Conservation (phyloP, 768 basidiomycete species). For the Kwoniella sp. region DNA sequence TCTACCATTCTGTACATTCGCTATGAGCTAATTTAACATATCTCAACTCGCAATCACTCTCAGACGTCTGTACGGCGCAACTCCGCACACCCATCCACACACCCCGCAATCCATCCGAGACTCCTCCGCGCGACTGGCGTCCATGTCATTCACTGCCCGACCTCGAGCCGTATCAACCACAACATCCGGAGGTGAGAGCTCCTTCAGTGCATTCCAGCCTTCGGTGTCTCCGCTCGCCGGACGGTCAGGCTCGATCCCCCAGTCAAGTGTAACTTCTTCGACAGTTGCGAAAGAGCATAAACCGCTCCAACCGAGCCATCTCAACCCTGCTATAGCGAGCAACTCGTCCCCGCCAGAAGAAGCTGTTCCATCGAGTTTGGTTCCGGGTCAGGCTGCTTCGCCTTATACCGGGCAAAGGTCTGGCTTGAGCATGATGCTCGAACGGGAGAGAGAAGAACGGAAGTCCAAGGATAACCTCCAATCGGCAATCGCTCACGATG, state of each 20-base stretch:
- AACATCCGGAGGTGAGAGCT: slow-evolving; percentile 10
- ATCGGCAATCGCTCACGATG: neutral
- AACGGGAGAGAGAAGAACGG: slow-evolving; percentile 31
- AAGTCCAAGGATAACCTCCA: neutral
- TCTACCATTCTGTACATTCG: too few relatives aligned
- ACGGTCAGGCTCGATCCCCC: slow-evolving; percentile 7
- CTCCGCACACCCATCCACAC: slow-evolving; percentile 22
- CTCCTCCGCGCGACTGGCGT: slow-evolving; percentile 49
- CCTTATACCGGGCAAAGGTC: slow-evolving; percentile 30
- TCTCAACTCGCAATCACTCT: too few relatives aligned
- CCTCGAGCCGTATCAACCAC: slow-evolving; percentile 21
- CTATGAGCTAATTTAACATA: neutral
- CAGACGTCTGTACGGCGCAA: slow-evolving; percentile 5
- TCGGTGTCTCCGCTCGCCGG: slow-evolving; percentile 23
- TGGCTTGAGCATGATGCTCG: slow-evolving; percentile 50
- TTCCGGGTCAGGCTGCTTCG: slow-evolving; percentile 19
- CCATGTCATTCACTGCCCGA: slow-evolving; percentile 37
- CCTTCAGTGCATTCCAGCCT: slow-evolving; percentile 16
- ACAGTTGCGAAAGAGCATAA: slow-evolving; percentile 14
- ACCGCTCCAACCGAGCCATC: slow-evolving; percentile 38
- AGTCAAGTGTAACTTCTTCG: neutral
- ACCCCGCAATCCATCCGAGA: slow-evolving; percentile 45
- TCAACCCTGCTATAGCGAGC: slow-evolving; percentile 26
- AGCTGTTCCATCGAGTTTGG: slow-evolving; percentile 12
- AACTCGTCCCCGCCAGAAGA: slow-evolving; percentile 4